Evolutionary conservation across 148 eudicot genomes (phyloP).

Genomic region (Limonium bicolor): DNA sequence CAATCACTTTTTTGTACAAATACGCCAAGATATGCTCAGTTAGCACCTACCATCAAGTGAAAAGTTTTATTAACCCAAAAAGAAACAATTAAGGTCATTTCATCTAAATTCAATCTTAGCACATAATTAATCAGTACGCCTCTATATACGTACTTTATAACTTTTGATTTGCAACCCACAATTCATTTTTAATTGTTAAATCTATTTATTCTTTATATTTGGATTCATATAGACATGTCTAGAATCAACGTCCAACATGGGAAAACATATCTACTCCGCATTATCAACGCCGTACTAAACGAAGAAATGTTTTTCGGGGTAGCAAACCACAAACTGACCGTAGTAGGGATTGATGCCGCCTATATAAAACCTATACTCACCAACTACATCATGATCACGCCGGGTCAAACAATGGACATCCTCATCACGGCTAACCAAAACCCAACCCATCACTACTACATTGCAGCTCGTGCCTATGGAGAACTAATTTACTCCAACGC

Average conservation of each 20-base stretch:
- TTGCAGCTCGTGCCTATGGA: slow-evolving; percentile 9
- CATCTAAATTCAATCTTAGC: no score
- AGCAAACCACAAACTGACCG: slow-evolving; percentile 30
- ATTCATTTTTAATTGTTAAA: background rate
- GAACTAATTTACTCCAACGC: slow-evolving; percentile 9
- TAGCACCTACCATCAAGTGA: no score
- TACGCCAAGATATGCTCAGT: no score
- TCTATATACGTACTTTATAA: no score
- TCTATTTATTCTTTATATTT: background rate
- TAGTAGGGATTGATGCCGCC: slow-evolving; percentile 44
- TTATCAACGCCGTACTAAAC: slow-evolving; percentile 41
- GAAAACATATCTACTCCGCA: slow-evolving; percentile 29
- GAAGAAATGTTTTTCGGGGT: slow-evolving; percentile 38
- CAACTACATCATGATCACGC: slow-evolving; percentile 28
- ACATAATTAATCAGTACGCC: no score
- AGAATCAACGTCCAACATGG: slow-evolving; percentile 7
- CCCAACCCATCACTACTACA: slow-evolving; percentile 11
- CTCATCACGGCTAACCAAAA: slow-evolving; percentile 22
- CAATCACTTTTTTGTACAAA: no score
- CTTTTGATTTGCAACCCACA: background rate
- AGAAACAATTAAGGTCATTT: no score
- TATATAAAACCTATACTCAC: slow-evolving; percentile 37
- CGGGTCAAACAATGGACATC: slow-evolving; percentile 51
- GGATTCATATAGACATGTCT: slow-evolving; percentile 7
- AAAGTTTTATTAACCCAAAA: no score